Percentiles rank a stretch among this genome's conserved stretches.
Evolutionary conservation across 2,329 filamentous ascomycete genomes (phyloP).

Genomic region (Chalaropsis ovoidea): DNA sequence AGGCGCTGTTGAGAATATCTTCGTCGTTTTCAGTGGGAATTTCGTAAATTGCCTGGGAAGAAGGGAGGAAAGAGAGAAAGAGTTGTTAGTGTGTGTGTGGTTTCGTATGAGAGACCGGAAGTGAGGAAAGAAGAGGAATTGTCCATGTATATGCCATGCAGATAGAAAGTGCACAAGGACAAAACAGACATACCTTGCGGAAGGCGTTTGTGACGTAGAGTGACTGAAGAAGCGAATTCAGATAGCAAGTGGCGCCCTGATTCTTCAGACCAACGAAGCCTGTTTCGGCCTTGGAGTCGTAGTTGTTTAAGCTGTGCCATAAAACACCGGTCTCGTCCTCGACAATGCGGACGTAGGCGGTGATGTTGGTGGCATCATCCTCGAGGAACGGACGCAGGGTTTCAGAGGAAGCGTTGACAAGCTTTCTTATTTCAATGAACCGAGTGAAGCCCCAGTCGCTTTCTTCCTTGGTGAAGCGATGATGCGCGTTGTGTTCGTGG

Average conservation of each 20-base stretch:
- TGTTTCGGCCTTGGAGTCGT: slow-evolving; percentile 98
- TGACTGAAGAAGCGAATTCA: slow-evolving; percentile 76
- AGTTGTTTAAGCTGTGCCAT: slow-evolving; percentile 87
- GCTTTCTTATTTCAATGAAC: slow-evolving; percentile 76
- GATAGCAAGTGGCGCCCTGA: slow-evolving; percentile 84
- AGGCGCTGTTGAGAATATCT: slow-evolving; percentile 76
- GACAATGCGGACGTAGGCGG: slow-evolving; percentile 69
- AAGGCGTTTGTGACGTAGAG: slow-evolving; percentile 86
- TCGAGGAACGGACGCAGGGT: slow-evolving; percentile 61
- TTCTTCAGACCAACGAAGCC: slow-evolving; percentile 95
- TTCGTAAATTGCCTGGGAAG: slow-evolving; percentile 73
- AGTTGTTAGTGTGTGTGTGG: not conserved
- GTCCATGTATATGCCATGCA: slow-evolving; percentile 19
- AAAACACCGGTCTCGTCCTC: slow-evolving; percentile 81
- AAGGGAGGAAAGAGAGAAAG: not conserved
- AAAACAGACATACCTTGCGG: slow-evolving; percentile 54
- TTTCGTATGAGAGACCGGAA: no score
- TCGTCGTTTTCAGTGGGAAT: slow-evolving; percentile 86
- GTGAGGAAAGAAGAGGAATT: no score
- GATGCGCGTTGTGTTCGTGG: slow-evolving; percentile 72
- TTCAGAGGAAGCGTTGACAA: slow-evolving; percentile 74
- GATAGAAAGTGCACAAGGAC: no score
- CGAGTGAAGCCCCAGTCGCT: slow-evolving; percentile 98
- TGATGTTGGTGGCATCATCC: slow-evolving; percentile 66
- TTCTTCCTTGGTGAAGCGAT: slow-evolving; percentile 92